phyloP scores from a whole-genome alignment of 345 rosid genomes.

The Theobroma cacao region DNA sequence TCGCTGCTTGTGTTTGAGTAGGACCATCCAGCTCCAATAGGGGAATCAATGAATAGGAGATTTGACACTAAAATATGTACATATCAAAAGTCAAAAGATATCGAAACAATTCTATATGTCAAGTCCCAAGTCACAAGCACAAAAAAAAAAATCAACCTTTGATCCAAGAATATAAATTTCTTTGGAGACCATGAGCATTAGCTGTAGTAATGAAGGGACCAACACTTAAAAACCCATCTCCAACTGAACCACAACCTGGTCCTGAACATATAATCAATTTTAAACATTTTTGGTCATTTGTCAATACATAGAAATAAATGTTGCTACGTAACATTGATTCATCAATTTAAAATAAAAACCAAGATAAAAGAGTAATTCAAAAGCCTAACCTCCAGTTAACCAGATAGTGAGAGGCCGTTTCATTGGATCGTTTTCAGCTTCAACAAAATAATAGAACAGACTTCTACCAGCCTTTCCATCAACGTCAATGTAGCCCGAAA shows the following conservation, averaged over 20 bases:
- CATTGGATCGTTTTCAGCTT: not conserved
- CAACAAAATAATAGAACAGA: slow-evolving; percentile 4
- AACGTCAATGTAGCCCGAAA: not conserved
- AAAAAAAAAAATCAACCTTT: not conserved
- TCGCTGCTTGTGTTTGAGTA: not conserved
- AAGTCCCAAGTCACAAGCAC: not conserved
- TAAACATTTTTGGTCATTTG: no score
- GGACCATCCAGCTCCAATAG: not conserved
- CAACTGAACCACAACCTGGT: not conserved
- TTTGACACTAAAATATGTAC: not conserved
- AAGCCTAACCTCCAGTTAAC: not conserved
- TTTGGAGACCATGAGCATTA: not conserved
- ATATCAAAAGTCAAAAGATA: not conserved
- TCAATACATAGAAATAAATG: no score
- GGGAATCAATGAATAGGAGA: not conserved
- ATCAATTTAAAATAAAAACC: no score
- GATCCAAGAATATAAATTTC: not conserved
- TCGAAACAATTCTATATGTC: not conserved
- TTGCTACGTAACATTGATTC: no score
- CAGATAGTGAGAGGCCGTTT: not conserved
- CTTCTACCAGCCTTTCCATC: not conserved
- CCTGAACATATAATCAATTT: not conserved
- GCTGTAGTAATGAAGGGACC: not conserved
- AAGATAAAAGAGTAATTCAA: no score
- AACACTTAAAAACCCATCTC: not conserved